Percentiles rank a stretch among this genome's conserved stretches.
Evolutionary conservation across 2,329 filamentous ascomycete species (phyloP).

Genomic region (Ambrosiella xylebori): DNA sequence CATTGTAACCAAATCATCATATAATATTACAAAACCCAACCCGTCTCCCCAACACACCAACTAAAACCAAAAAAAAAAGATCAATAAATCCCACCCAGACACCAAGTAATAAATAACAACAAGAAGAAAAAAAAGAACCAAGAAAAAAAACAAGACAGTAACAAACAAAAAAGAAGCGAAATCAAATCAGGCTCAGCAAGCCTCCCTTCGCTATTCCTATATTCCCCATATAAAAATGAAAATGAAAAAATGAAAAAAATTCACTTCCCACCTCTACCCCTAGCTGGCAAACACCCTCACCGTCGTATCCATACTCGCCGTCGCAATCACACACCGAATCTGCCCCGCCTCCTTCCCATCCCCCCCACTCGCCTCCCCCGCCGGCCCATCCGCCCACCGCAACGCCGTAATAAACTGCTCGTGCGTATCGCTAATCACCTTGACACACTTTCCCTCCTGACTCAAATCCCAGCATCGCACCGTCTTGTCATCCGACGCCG

Average conservation of each 20-base stretch:
- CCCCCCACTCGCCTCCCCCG: conserved; percentile 46
- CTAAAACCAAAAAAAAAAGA: neutral
- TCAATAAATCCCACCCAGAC: neutral
- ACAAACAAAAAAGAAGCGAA: neutral
- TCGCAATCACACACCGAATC: conserved; percentile 70
- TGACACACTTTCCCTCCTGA: conserved; percentile 82
- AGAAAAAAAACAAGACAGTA: neutral
- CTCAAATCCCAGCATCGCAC: conserved; percentile 84
- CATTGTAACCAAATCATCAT: too few species aligned
- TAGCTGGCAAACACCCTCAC: conserved; percentile 57
- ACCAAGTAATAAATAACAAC: neutral
- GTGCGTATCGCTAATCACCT: conserved; percentile 60
- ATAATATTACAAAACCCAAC: neutral
- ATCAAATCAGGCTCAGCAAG: neutral
- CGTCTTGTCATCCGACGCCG: conserved; percentile 77
- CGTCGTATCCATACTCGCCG: conserved; percentile 65
- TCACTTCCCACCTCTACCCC: neutral
- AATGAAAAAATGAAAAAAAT: neutral
- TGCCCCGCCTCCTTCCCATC: conserved; percentile 28
- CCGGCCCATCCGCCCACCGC: conserved; percentile 57
- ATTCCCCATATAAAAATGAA: too few species aligned
- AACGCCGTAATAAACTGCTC: conserved; percentile 74
- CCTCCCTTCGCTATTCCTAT: neutral
- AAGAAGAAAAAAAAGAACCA: neutral
- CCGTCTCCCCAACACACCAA: neutral